These are phyloP conservation scores for Fusarium sp. DNA, from an alignment of 2,329 filamentous ascomycete species.

Conservation along the genomic window DNA sequence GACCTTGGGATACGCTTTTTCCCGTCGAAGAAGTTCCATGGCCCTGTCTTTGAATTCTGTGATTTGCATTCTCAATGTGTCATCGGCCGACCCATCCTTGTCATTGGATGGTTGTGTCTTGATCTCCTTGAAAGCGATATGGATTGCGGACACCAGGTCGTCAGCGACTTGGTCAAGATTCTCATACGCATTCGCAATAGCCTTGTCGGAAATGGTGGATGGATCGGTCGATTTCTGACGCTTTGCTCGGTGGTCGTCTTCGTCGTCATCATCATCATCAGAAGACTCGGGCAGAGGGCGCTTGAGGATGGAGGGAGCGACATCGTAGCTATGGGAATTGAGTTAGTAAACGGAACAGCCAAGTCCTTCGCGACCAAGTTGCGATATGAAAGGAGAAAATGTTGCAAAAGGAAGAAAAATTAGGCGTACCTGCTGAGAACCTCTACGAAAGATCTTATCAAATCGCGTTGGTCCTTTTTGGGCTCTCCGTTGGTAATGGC, in stretches of 20 bases:
- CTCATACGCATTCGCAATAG: constrained; percentile 63
- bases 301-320: constrained; percentile 65
- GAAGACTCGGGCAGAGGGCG: constrained; percentile 61
- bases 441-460: constrained; percentile 54
- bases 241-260: constrained; percentile 68
- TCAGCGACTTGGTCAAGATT: constrained; percentile 73
- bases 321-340: constrained; percentile 62
- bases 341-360: constrained; percentile 46
- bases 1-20: constrained; percentile 63
- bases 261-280: constrained; percentile 52
- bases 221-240: constrained; percentile 67
- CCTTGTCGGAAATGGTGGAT: constrained; percentile 66
- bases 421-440: constrained; percentile 54
- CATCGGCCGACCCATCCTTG: constrained; percentile 46
- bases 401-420: constrained; percentile 5
- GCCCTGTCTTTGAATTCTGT: constrained; percentile 71
- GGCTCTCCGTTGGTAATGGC: constrained; percentile 42
- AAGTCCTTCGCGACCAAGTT: constrained; percentile 25
- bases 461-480: constrained; percentile 49
- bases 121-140: constrained; percentile 62
- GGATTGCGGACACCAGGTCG: constrained; percentile 64
- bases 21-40: constrained; percentile 71
- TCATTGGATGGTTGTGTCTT: constrained; percentile 50
- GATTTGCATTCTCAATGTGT: constrained; percentile 58
- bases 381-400: constrained; percentile 17